Evolutionary conservation across 257 asterid genomes (phyloP), one percentile per base, ranked within the genome.

Genomic region (Solanum neorickii): DNA sequence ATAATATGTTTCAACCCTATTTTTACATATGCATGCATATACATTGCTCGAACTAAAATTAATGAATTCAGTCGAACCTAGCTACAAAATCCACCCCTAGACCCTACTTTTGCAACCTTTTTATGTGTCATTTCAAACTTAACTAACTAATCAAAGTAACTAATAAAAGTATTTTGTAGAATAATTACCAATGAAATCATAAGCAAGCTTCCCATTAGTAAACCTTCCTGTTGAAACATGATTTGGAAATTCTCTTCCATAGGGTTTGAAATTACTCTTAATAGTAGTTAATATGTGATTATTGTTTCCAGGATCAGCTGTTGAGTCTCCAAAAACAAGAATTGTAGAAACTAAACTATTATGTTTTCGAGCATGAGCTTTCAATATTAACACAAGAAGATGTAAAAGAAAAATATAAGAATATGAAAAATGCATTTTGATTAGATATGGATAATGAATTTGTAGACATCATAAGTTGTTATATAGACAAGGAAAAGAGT

Each of bases 291-390:
- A 3, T 27, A 95, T 89, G 88, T 88, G 90, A 90, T 96, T 93
- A 52, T 96, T 96, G 77, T 96, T 96, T 35, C 99, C 99, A 9
- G 98, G 92, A 77, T 96, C 99, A 6, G 82, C 93, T 9, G 98
- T 94, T 12, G 99, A 96, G 88, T 96, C 99, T 9, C 99, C 99
- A 70, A 96, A 95, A 0, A 94, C 56, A 11, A 95, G 90, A 87
- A 96, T 60, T 12, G 95, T 87, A 0, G 95, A 85, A 80, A 90
- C 90, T 16, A 44, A 77, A 25, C 14, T 66, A 35, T 14, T 77
- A 2, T 65, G 29, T 31, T 18, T 20, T 35, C 74, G 76, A 44
- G 83, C 21, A 70, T 52, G 59, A 69, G 62, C 69, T 72, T 31
- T 35, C 21, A 41, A 66, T 14, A 27, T 9, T 12, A 82, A 33